phyloP scores from a whole-genome alignment of 2,329 filamentous ascomycete species.

The Thermomyces lanuginosus region DNA sequence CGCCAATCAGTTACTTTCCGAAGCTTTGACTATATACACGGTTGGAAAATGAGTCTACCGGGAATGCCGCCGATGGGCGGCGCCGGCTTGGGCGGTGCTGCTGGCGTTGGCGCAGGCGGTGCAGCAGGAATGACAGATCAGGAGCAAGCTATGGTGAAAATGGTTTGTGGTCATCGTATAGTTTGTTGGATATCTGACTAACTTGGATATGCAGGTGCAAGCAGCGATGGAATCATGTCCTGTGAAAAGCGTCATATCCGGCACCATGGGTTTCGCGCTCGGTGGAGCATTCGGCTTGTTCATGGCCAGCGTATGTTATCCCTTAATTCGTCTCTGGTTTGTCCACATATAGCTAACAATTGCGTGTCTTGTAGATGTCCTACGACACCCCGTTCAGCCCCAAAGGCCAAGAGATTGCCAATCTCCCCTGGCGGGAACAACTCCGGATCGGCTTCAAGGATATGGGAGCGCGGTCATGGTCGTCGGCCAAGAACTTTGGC shows the following conservation, averaged over 20 bases:
- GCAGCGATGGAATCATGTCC: slow-evolving; percentile 80
- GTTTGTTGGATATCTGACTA: not conserved
- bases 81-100: slow-evolving; percentile 12
- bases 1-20: too few species aligned
- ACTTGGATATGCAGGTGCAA: slow-evolving; percentile 45
- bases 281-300: slow-evolving; percentile 92
- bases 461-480: slow-evolving; percentile 73
- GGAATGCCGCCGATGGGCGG: slow-evolving; percentile 17
- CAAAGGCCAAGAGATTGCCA: slow-evolving; percentile 37
- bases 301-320: slow-evolving; percentile 70
- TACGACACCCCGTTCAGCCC: slow-evolving; percentile 79
- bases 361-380: slow-evolving; percentile 53
- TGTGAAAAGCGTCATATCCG: slow-evolving; percentile 74
- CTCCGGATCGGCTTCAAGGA: slow-evolving; percentile 77
- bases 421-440: slow-evolving; percentile 69
- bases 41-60: slow-evolving; percentile 21
- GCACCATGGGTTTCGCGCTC: slow-evolving; percentile 84
- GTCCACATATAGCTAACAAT: slow-evolving; percentile 3
- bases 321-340: not conserved
- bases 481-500: slow-evolving; percentile 85
- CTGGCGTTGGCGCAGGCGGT: slow-evolving; percentile 14
- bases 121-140: slow-evolving; percentile 25
- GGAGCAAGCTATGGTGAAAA: slow-evolving; percentile 33
- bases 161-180: slow-evolving; percentile 14
- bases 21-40: too few species aligned